phyloP scores from a whole-genome alignment of 2,329 filamentous ascomycete genomes.

The Colletotrichum simmondsii region DNA sequence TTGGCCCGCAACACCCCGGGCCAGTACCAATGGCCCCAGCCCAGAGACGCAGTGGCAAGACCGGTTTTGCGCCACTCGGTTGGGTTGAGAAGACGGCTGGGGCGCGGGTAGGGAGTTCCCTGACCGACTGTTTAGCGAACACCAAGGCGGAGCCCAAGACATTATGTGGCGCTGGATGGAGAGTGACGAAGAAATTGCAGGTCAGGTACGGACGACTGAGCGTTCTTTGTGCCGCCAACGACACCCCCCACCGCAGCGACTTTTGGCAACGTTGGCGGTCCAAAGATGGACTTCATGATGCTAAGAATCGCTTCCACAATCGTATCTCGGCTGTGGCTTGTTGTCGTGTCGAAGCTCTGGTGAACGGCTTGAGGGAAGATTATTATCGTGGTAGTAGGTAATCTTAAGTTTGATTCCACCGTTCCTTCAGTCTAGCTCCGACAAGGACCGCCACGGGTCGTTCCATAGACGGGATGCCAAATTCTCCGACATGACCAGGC shows the following conservation, averaged over 20 bases:
- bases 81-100: constrained; percentile 14
- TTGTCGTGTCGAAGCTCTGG: not conserved
- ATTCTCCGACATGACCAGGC: constrained; percentile 13
- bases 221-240: not conserved
- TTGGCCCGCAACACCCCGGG: constrained; percentile 9
- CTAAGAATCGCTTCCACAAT: not conserved
- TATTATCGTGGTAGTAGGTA: not conserved
- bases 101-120: constrained; percentile 6
- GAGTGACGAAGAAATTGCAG: constrained; percentile 13
- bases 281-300: not conserved
- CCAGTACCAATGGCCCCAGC: not conserved
- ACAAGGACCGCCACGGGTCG: not conserved
- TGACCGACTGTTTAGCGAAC: constrained; percentile 3
- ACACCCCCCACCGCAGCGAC: not conserved
- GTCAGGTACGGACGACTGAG: not conserved
- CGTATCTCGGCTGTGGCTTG: not conserved
- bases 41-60: constrained; percentile 17
- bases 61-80: constrained; percentile 4
- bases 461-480: constrained; percentile 8
- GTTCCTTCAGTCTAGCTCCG: not conserved
- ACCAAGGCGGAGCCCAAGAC: not conserved
- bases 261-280: not conserved
- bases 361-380: not conserved
- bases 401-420: not conserved
- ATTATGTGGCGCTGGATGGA: not conserved